Evolutionary conservation across 306 rosid species (phyloP).

Genomic region (Betula pendula): DNA sequence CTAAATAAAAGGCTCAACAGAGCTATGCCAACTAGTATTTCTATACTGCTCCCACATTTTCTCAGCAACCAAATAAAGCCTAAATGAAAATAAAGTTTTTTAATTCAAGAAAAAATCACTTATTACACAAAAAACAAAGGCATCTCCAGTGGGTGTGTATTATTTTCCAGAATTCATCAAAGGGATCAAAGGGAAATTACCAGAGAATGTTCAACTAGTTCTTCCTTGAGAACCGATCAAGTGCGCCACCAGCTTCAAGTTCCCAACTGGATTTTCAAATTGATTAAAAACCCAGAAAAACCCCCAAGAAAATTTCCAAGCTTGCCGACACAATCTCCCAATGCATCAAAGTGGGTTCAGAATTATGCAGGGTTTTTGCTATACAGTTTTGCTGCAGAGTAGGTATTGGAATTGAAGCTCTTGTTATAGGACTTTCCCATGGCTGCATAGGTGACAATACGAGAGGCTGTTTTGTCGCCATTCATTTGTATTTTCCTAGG

Average conservation of each 20-base stretch:
- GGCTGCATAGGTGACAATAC: slow-evolving; percentile 40
- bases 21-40: not conserved
- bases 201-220: slow-evolving; percentile 10
- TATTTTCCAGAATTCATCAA: not conserved
- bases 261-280: slow-evolving; percentile 22
- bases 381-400: slow-evolving; percentile 21
- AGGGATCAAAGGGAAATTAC: slow-evolving; percentile 27
- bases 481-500: slow-evolving; percentile 29
- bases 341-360: slow-evolving; percentile 15
- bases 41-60: not conserved
- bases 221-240: not conserved
- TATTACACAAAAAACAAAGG: not conserved
- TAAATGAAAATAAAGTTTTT: not conserved
- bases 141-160: not conserved
- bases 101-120: not conserved
- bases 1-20: not conserved
- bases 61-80: slow-evolving; percentile 2
- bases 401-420: slow-evolving; percentile 25
- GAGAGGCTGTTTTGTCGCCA: slow-evolving; percentile 43
- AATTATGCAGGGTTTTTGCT: slow-evolving; percentile 1
- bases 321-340: slow-evolving; percentile 4
- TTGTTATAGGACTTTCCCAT: slow-evolving; percentile 32
- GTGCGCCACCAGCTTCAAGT: slow-evolving; percentile 17
- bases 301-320: slow-evolving; percentile 5
- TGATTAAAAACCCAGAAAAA: slow-evolving; percentile 23